Evolutionary conservation across 2,329 filamentous ascomycete species (phyloP), one percentile per base, ranked within the genome.

Genomic region (Scleromitrula shiraiana): DNA sequence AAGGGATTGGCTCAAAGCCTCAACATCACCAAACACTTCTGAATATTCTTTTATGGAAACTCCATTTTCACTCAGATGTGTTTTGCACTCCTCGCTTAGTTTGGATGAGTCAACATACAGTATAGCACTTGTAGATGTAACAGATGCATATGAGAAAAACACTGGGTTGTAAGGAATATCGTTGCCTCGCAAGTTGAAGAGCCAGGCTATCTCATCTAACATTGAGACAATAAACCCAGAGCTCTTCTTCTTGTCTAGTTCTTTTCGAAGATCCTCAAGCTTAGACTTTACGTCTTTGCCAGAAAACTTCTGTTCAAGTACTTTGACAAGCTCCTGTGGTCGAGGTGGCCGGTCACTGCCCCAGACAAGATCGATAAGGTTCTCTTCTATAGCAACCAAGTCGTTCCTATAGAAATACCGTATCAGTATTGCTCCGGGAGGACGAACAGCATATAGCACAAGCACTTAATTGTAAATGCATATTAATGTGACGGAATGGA

Each of bases 111-210:
- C 85, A 50, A 97, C 73, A 62, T 96, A 98, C 5, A 98, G 75
- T 1, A 82, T 89, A 20, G 84, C 87, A 2, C 79, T 73, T 9
- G 75, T 82, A 2, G 82, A 80, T 2, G 93, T 97, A 53, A 98
- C 72, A 35, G 93, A 77, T 37, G 91, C 91, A 62, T 97, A 98
- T 14, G 91, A 93, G 69, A 97, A 97, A 73, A 98, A 97, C 41
- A 98, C 93, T 0, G 93, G 93, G 64, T 98, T 98, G 71, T 93
- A 98, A 0, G 89, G 88, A 56, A 98, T 97, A 64, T 97, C 93
- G 65, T 77, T 93, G 59, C 93, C 93, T 58, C 93, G 82, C 41
- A 98, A 71, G 68, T 98, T 98, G 72, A 96, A 96, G n/a, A 98
- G 75, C 93, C 93, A 98, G 9, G 93, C 93, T 59, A 96, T 81